Percentiles rank a stretch among this genome's conserved stretches.
phyloP scores from a whole-genome alignment of 768 basidiomycete genomes.

The Tylopilus vinaceipallidus region DNA sequence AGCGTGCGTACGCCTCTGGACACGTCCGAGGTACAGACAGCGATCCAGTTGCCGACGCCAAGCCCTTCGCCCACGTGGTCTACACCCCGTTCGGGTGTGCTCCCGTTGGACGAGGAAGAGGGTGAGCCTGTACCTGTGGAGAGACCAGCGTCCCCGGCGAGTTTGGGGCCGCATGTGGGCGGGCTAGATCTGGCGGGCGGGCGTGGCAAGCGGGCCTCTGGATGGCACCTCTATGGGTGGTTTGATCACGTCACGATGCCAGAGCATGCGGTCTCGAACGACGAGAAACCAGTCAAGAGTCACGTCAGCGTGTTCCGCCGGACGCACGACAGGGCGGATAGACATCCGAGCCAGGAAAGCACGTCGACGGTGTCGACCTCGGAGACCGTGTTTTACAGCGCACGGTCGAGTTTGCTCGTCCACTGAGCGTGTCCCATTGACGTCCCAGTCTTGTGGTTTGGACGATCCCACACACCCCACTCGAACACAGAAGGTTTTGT shows the following conservation, averaged over 20 bases:
- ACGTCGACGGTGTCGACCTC: conserved; percentile 21
- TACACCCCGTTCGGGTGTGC: not conserved
- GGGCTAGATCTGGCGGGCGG: conserved; percentile 32
- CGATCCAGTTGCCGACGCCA: conserved; percentile 27
- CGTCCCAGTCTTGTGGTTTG: not conserved
- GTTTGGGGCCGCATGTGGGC: conserved; percentile 26
- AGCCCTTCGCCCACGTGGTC: conserved; percentile 26
- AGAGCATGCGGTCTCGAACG: too few relatives aligned
- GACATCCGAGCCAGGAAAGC: conserved; percentile 28
- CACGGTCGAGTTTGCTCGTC: conserved; percentile 26
- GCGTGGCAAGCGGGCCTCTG: conserved; percentile 32
- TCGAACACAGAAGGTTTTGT: not conserved
- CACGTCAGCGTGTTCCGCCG: conserved; percentile 12
- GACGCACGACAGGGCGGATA: not conserved
- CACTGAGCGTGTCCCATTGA: conserved; percentile 1
- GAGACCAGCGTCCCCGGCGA: conserved; percentile 20
- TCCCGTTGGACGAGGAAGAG: conserved; percentile 12
- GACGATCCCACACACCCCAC: not conserved
- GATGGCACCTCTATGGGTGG: conserved; percentile 33
- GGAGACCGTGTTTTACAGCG: conserved; percentile 30
- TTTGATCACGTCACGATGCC: conserved; percentile 20
- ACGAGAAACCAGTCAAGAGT: conserved; percentile 4
- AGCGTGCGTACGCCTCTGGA: conserved; percentile 6
- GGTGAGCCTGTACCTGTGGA: not conserved
- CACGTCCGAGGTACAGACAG: not conserved